A percentile compares a stretch with the other conserved stretches of the same genome.
phyloP scores from a whole-genome alignment of 345 rosid species.

The Salix brachista region DNA sequence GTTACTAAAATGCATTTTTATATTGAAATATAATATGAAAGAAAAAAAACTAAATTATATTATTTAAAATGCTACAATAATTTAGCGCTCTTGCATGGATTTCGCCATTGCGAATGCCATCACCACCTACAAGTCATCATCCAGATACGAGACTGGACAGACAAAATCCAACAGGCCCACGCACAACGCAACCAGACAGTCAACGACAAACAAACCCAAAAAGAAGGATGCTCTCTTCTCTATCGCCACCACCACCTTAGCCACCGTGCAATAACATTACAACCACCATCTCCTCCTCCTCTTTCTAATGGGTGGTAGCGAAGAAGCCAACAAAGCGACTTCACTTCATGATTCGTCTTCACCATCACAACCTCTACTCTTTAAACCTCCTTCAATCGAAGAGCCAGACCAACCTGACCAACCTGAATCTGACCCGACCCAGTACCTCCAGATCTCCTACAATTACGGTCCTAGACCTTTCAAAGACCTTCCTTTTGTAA shows the following conservation, averaged over 20 bases:
- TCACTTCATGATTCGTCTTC: conserved; percentile 44
- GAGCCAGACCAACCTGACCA: conserved; percentile 35
- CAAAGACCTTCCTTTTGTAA: conserved; percentile 69
- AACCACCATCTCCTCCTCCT: neutral
- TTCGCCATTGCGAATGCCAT: too few relatives aligned
- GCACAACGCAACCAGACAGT: neutral
- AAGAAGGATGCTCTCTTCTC: neutral
- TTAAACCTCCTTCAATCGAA: conserved; percentile 40
- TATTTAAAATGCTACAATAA: too few relatives aligned
- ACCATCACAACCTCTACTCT: conserved; percentile 65
- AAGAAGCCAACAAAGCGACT: conserved; percentile 39
- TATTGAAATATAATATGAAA: too few relatives aligned
- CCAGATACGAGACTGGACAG: neutral
- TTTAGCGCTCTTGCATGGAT: too few relatives aligned
- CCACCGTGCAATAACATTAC: neutral
- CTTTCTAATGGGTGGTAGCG: conserved; percentile 50
- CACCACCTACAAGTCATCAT: neutral
- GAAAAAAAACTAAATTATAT: too few relatives aligned
- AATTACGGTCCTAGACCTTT: conserved; percentile 65
- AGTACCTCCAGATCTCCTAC: conserved; percentile 85
- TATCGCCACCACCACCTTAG: conserved; percentile 1
- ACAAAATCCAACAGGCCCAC: neutral
- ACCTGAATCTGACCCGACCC: conserved; percentile 55
- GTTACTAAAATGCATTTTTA: too few relatives aligned
- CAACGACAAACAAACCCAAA: neutral